These are phyloP conservation scores for Zymoseptoria crescenta DNA, from an alignment of 2,329 filamentous ascomycete species.

Conservation along the genomic window DNA sequence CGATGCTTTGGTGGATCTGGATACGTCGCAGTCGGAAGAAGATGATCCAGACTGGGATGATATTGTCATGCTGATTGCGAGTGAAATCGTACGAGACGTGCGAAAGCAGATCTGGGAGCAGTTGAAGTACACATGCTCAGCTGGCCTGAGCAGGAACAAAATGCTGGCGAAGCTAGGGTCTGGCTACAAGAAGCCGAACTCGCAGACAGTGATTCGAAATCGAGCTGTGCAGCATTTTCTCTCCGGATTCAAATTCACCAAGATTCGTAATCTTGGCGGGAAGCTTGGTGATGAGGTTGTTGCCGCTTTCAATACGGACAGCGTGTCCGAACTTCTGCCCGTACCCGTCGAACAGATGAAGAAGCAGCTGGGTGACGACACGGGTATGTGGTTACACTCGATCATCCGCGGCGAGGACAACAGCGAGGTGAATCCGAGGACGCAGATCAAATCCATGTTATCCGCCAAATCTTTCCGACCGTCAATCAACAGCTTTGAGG, in stretches of 20 bases:
- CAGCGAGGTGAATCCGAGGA: slow-evolving; percentile 82
- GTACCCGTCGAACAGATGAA: slow-evolving; percentile 70
- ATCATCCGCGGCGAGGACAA: slow-evolving; percentile 77
- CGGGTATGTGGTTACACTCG: slow-evolving; percentile 75
- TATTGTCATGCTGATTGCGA: slow-evolving; percentile 74
- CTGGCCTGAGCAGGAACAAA: slow-evolving; percentile 82
- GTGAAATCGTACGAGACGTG: slow-evolving; percentile 76
- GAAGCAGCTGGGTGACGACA: slow-evolving; percentile 72
- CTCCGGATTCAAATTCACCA: slow-evolving; percentile 80
- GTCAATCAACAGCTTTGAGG: slow-evolving; percentile 66
- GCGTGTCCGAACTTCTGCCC: slow-evolving; percentile 64
- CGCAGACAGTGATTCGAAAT: slow-evolving; percentile 87
- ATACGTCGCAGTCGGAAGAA: slow-evolving; percentile 62
- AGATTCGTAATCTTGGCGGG: slow-evolving; percentile 89
- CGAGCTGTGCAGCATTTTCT: slow-evolving; percentile 74
- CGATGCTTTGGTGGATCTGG: slow-evolving; percentile 73
- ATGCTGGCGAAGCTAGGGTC: slow-evolving; percentile 92
- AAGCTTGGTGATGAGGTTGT: slow-evolving; percentile 86
- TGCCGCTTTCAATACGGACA: slow-evolving; percentile 72
- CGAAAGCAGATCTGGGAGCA: slow-evolving; percentile 59
- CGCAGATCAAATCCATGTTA: slow-evolving; percentile 94
- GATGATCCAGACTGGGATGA: slow-evolving; percentile 95
- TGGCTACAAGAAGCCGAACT: slow-evolving; percentile 84
- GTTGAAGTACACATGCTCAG: slow-evolving; percentile 85
- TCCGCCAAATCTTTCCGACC: slow-evolving; percentile 93